Evolutionary conservation across 1,139 yeast species (phyloP), one percentile per base, ranked within the genome.

Genomic region (Candida sp.): DNA sequence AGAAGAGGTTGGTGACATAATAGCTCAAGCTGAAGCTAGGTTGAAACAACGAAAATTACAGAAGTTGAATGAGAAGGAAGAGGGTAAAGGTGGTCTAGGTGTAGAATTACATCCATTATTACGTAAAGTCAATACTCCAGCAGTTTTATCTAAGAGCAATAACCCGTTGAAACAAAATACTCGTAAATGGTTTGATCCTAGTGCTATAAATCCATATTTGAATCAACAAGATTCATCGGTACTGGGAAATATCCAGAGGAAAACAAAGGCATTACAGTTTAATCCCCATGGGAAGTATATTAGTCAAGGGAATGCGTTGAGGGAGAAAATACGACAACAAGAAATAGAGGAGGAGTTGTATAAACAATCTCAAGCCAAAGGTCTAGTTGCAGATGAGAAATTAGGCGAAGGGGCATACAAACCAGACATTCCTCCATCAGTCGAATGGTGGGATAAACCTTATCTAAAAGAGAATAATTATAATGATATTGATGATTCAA

Each of bases 361-460:
- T 4, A 58, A 55, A 29, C 56, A 55, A 11, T 56, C 64, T n/a
- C 61, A 56, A 50, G 57, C 55, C 2, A 56, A 59, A 49, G 86
- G 86, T 0, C 56, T 81, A 4, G 58, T 72, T 3, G 74, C 87
- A 0, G 75, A 81, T 48, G 62, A 66, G 21, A 54, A 57, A 3
- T 49, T 75, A 0, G 83, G 80, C 2, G 95, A 85, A 52, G 73
- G 76, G 4, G 53, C 60, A 7, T 85, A 74, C 56, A 62, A 64
- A 43, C 67, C 69, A 0, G 61, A 56, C 2, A 56, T 45, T 21
- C 90, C 90, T 0, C 93, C 93, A 0, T 50, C 49, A 9, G 65
- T 81, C 3, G 96, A 87, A 60, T 87, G 96, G 96, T 88, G 96
- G 96, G 96, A 88, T 60, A 62, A 67, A 45, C 80, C 79, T 7